A percentile compares a stretch with the other conserved stretches of the same genome.
Evolutionary conservation across 1,139 yeast genomes (phyloP).

Genomic region (Saccharomyces uvarum): DNA sequence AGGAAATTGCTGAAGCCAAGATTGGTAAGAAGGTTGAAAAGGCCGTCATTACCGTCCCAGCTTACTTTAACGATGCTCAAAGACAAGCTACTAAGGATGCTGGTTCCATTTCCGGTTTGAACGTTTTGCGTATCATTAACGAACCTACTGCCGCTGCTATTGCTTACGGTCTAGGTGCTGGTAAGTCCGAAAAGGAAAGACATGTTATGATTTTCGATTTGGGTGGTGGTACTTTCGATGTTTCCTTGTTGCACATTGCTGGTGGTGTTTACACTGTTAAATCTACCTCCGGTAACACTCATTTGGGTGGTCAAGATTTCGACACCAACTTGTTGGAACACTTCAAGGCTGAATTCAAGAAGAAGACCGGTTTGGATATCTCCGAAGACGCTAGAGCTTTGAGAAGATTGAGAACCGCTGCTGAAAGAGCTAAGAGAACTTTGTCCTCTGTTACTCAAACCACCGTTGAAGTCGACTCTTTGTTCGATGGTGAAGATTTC

Average conservation of each 20-base stretch:
- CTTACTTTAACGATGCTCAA: slow-evolving; percentile 95
- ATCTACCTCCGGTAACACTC: slow-evolving; percentile 99
- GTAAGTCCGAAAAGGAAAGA: slow-evolving; percentile 81
- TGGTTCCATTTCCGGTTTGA: slow-evolving; percentile 94
- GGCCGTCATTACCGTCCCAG: slow-evolving; percentile 95
- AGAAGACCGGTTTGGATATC: slow-evolving; percentile 87
- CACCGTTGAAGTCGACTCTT: slow-evolving; percentile 89
- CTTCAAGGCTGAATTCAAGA: slow-evolving; percentile 88
- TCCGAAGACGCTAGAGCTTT: slow-evolving; percentile 87
- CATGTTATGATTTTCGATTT: slow-evolving; percentile 89
- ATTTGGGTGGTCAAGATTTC: slow-evolving; percentile 98
- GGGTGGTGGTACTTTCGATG: slow-evolving; percentile 99
- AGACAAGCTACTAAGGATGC: slow-evolving; percentile 98
- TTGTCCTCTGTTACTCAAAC: slow-evolving; percentile 92
- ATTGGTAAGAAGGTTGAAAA: slow-evolving; percentile 88
- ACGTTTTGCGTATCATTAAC: slow-evolving; percentile 93
- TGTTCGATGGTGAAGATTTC: slow-evolving; percentile 91
- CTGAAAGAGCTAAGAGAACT: slow-evolving; percentile 98
- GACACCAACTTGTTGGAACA: slow-evolving; percentile 89
- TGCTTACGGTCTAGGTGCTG: slow-evolving; percentile 90
- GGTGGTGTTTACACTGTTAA: slow-evolving; percentile 98
- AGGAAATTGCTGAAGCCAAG: slow-evolving; percentile 95
- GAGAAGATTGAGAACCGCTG: slow-evolving; percentile 94
- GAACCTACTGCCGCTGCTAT: slow-evolving; percentile 98
- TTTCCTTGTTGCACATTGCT: slow-evolving; percentile 84